Base-by-base conservation (phyloP, 352 stramenopile genomes). In the Globisporangium carolinianum region DNA sequence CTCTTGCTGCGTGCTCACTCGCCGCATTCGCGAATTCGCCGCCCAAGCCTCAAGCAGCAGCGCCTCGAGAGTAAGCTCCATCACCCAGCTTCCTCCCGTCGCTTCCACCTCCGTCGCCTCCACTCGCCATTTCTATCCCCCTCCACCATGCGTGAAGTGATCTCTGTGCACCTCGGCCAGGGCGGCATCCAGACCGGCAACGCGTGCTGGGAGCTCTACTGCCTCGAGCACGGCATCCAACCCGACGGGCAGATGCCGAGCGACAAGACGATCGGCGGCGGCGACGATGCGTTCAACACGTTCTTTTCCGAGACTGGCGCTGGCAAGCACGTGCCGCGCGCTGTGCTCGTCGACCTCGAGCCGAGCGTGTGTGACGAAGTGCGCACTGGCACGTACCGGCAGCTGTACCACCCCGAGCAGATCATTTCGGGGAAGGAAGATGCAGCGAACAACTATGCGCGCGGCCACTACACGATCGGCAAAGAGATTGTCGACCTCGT, bases 371-470 rank as follows among this genome's bases (percentile, higher is more conserved):
- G 94, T 68, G 96, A 99, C 66, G 94, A 99, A 81, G 91, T 99
- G 41, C 91, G 96, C 63, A 91, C 83, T 39, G 96, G 96, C 62
- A 95, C 91, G 7, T 99, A 98, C 83, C 76, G 91, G 60, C 88
- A 98, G 66, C 72, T 99, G 45, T 99, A 98, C 78, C 96, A 99
- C 71, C 96, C 97, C 5, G 96, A 99, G 66, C 95, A 99, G 74
- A 97, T 99, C 71, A 98, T 99, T 70, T 97, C 86, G 49, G 97
- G 96, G 71, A 98, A 99, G 80, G 95, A 98, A 70, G 95, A 98
- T 69, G 94, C 94, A 0, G 86, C 84, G 18, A 96, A 96, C 72
- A 96, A 91, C 65, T 90, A 88, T 51, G 95, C 95, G 53, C 92
- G 92, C 72, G 95, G 95, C 59, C 93, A 98, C 78, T 96, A 95